These are phyloP conservation scores for Saccharum spontaneum DNA, from an alignment of 176 grass and related monocot species.

Conservation along the genomic window DNA sequence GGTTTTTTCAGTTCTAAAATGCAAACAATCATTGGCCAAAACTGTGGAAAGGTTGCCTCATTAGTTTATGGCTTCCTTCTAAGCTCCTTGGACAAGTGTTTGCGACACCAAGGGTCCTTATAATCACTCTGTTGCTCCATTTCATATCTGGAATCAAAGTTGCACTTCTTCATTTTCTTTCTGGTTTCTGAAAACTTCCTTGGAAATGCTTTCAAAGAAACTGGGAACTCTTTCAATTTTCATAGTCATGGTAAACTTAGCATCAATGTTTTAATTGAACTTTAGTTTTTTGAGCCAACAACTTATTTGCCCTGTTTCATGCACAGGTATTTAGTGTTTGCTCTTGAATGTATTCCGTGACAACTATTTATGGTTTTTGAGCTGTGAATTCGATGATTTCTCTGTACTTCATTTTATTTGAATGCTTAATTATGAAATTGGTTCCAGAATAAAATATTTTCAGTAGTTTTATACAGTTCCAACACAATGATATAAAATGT, in stretches of 20 bases:
- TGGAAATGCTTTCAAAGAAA: background rate
- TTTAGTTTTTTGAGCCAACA: background rate
- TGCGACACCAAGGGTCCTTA: background rate
- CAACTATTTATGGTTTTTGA: background rate
- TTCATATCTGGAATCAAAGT: background rate
- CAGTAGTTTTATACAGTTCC: background rate
- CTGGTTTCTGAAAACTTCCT: slow-evolving; percentile 12
- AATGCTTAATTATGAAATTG: background rate
- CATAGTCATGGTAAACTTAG: background rate
- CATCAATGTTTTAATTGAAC: background rate
- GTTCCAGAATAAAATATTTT: background rate
- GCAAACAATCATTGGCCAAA: background rate
- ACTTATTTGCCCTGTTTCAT: background rate
- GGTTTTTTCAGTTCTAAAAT: slow-evolving; percentile 40
- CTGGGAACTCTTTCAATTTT: background rate
- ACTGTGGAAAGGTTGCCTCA: slow-evolving; percentile 1
- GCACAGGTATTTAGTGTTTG: background rate
- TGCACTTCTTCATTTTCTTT: background rate
- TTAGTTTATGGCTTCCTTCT: background rate
- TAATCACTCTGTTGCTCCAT: background rate
- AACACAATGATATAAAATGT: background rate
- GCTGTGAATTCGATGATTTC: background rate
- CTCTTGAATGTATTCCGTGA: background rate
- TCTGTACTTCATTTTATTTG: background rate
- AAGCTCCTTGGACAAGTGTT: background rate